Percentiles rank a stretch among this genome's conserved stretches.
These are phyloP conservation scores for Termitomyces sp. DNA, from an alignment of 768 basidiomycete species.

Conservation along the genomic window DNA sequence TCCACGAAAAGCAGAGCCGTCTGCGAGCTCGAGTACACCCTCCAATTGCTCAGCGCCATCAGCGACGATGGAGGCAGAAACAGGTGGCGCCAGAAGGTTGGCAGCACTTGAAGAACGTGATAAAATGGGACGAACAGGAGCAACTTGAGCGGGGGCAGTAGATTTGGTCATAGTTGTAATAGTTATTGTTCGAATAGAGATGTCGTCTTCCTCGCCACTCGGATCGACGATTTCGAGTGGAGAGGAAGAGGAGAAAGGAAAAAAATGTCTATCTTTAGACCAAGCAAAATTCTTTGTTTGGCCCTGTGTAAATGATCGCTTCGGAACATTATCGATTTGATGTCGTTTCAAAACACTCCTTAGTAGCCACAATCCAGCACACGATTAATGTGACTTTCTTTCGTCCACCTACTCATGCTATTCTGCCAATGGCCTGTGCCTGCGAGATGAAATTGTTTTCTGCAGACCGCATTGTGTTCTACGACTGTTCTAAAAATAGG, in stretches of 20 bases:
- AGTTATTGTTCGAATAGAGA: constrained; percentile 11
- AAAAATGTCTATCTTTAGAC: constrained; percentile 29
- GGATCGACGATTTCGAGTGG: constrained; percentile 36
- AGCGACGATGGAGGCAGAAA: constrained; percentile 23
- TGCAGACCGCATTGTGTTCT: too few species aligned
- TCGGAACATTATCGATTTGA: not conserved
- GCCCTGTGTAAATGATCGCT: not conserved
- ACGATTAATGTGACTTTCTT: not conserved
- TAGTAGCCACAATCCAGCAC: too few species aligned
- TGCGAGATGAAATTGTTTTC: not conserved
- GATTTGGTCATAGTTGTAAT: constrained; percentile 16
- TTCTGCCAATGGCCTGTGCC: not conserved
- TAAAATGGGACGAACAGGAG: constrained; percentile 34
- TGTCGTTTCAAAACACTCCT: not conserved
- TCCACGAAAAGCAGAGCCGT: constrained; percentile 85
- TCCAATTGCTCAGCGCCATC: constrained; percentile 33
- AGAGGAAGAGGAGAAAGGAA: constrained; percentile 44
- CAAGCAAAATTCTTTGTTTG: constrained; percentile 30
- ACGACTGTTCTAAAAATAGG: not conserved
- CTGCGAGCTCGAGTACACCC: constrained; percentile 81
- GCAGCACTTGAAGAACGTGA: constrained; percentile 37
- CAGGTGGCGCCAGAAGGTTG: constrained; percentile 28
- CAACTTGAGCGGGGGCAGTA: constrained; percentile 16
- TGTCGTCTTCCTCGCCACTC: constrained; percentile 43
- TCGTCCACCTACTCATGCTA: too few species aligned